A percentile compares a stretch with the other conserved stretches of the same genome.
These are phyloP conservation scores for Lithocarpus polystachyus DNA, from an alignment of 306 rosid species.

Conservation along the genomic window DNA sequence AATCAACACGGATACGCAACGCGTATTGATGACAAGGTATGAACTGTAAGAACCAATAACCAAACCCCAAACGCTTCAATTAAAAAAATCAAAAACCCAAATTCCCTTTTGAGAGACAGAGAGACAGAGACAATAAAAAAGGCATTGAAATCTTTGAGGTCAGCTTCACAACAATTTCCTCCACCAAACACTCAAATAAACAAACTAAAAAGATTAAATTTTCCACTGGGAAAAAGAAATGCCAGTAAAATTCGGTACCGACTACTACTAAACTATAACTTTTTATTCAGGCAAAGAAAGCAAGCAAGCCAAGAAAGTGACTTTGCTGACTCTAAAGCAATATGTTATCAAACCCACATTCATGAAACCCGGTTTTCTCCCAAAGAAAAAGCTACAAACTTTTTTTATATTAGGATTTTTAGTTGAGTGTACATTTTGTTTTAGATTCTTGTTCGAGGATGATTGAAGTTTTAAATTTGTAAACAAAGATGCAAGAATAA, in stretches of 20 bases:
- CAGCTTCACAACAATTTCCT: constrained; percentile 44
- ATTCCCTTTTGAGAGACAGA: constrained; percentile 21
- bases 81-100: constrained; percentile 11
- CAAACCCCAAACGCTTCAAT: constrained; percentile 41
- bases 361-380: constrained; percentile 46
- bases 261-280: constrained; percentile 1
- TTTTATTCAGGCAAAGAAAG: neutral
- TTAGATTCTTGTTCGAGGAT: neutral
- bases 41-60: constrained; percentile 70
- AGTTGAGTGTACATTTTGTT: neutral
- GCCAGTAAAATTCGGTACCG: constrained; percentile 33
- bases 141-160: constrained; percentile 18
- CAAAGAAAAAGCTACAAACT: neutral
- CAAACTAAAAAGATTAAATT: neutral
- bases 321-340: constrained; percentile 41
- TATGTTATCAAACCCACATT: constrained; percentile 39
- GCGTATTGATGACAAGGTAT: constrained; percentile 73
- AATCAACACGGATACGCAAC: constrained; percentile 55
- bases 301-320: constrained; percentile 28
- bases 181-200: constrained; percentile 36
- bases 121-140: constrained; percentile 7
- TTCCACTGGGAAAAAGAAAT: constrained; percentile 16
- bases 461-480: too few relatives aligned
- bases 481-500: too few relatives aligned
- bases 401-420: neutral